Percentiles rank a stretch among this genome's conserved stretches.
Evolutionary conservation across 148 eudicot species (phyloP).

Genomic region (Camellia granthamiana): DNA sequence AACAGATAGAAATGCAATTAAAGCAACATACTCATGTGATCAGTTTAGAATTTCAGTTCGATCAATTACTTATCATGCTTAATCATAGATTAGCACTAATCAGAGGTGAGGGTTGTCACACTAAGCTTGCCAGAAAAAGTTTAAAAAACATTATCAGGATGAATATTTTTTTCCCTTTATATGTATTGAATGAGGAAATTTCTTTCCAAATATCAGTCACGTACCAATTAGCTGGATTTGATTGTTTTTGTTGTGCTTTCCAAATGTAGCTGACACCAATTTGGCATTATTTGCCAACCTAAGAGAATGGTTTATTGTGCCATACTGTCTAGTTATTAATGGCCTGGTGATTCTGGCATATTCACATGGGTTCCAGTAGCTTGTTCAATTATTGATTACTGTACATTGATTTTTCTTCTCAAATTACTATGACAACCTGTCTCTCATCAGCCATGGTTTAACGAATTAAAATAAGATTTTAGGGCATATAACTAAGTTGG

Average conservation of each 20-base stretch:
- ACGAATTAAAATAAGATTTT: background rate
- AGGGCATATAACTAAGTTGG: background rate
- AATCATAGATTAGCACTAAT: too few relatives aligned
- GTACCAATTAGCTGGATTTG: background rate
- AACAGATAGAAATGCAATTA: too few relatives aligned
- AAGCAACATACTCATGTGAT: too few relatives aligned
- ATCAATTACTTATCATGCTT: too few relatives aligned
- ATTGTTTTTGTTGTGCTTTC: background rate
- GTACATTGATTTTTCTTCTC: background rate
- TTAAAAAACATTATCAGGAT: background rate
- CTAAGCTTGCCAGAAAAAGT: background rate
- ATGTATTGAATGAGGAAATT: background rate
- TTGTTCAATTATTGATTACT: background rate
- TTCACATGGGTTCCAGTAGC: background rate
- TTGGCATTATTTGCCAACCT: background rate
- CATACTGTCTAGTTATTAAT: background rate
- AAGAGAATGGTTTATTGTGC: background rate
- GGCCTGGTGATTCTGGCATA: background rate
- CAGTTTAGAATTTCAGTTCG: too few relatives aligned
- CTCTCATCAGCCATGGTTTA: too few relatives aligned
- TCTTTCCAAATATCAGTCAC: background rate
- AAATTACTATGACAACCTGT: too few relatives aligned
- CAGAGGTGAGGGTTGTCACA: too few relatives aligned
- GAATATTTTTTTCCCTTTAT: background rate
- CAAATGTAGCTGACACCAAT: background rate